A percentile compares a stretch with the other conserved stretches of the same genome.
Conservation (phyloP, 139 green algal species). For the Chlorella sorokiniana region DNA sequence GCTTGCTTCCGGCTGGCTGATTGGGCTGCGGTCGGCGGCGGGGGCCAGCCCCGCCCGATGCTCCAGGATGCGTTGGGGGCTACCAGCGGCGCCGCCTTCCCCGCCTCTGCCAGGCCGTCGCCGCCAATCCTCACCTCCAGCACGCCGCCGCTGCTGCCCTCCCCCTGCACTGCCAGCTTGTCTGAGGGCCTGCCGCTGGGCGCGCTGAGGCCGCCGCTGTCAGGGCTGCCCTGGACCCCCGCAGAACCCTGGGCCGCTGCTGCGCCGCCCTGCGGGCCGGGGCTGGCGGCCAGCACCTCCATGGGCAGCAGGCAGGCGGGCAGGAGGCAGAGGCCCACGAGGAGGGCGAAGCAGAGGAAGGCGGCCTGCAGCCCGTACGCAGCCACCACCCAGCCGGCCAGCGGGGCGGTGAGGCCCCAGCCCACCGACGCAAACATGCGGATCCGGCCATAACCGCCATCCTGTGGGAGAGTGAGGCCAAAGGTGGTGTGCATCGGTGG, state of each 20-base stretch:
- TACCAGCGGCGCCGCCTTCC: too few relatives aligned
- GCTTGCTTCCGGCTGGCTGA: too few relatives aligned
- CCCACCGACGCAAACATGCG: conserved; percentile 29
- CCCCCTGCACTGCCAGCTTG: neutral
- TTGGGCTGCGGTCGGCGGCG: too few relatives aligned
- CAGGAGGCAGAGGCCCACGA: conserved; percentile 3
- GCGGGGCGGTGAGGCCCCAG: conserved; percentile 31
- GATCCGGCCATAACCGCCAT: conserved; percentile 29
- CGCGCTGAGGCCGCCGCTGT: too few relatives aligned
- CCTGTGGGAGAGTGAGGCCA: neutral
- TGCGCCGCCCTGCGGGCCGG: neutral
- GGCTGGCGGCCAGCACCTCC: neutral
- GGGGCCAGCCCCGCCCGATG: too few relatives aligned
- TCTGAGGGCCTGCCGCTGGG: too few relatives aligned
- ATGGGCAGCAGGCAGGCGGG: conserved; percentile 22
- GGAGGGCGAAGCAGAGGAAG: conserved; percentile 18
- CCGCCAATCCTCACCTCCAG: neutral
- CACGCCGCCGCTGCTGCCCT: neutral
- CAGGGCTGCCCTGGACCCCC: too few relatives aligned
- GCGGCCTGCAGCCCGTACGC: conserved; percentile 10
- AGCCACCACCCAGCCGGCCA: conserved; percentile 21
- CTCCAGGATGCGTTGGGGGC: too few relatives aligned
- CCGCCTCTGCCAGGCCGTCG: neutral
- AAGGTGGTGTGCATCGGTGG: too few relatives aligned
- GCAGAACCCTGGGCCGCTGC: neutral